Conservation (phyloP, 352 stramenopile genomes). For the Globisporangium abappressorium region DNA sequence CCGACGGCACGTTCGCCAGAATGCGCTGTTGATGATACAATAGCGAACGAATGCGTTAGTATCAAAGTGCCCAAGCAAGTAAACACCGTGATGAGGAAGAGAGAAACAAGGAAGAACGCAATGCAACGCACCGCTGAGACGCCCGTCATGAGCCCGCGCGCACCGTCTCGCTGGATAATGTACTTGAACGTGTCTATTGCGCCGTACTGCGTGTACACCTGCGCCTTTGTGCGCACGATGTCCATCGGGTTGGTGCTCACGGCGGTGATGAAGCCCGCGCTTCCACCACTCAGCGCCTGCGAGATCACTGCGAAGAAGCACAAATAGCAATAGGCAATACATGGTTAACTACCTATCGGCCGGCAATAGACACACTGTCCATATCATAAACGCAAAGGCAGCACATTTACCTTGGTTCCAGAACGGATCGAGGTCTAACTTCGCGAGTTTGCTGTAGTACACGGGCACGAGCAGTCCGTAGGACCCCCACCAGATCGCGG, state of each 20-base stretch:
- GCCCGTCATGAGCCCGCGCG: slow-evolving; percentile 76
- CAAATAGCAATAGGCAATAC: neutral
- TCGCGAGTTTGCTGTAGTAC: slow-evolving; percentile 63
- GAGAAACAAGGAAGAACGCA: neutral
- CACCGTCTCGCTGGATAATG: slow-evolving; percentile 73
- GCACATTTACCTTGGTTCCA: slow-evolving; percentile 72
- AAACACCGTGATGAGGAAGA: neutral
- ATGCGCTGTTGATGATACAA: slow-evolving; percentile 45
- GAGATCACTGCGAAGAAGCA: slow-evolving; percentile 44
- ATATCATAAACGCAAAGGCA: neutral
- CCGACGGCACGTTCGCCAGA: slow-evolving; percentile 78
- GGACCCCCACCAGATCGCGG: slow-evolving; percentile 85
- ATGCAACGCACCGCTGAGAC: slow-evolving; percentile 60
- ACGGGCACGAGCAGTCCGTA: slow-evolving; percentile 78
- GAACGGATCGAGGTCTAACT: slow-evolving; percentile 59
- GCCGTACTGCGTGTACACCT: slow-evolving; percentile 84
- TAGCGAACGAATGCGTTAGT: neutral
- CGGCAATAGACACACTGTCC: neutral
- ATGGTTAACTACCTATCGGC: neutral
- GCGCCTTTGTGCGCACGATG: slow-evolving; percentile 82
- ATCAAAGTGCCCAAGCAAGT: neutral
- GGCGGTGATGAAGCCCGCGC: slow-evolving; percentile 73
- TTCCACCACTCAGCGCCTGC: slow-evolving; percentile 74
- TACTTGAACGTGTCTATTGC: slow-evolving; percentile 82
- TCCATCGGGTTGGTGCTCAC: slow-evolving; percentile 88